Evolutionary conservation across 768 basidiomycete genomes (phyloP).

Genomic region (Collybiopsis luxurians): DNA sequence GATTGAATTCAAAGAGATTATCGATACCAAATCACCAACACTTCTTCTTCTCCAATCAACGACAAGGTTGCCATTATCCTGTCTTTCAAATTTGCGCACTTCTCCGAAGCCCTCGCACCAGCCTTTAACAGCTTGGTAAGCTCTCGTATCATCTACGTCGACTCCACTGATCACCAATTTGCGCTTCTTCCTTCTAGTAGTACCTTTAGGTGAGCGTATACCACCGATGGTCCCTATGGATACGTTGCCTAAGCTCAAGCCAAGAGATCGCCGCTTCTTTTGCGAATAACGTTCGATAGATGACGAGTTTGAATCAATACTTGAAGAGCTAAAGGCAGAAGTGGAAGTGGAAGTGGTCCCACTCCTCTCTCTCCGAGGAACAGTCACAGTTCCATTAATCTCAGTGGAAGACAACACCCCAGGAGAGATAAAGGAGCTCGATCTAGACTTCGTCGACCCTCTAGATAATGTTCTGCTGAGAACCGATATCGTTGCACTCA

Average conservation of each 20-base stretch:
- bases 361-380: neutral
- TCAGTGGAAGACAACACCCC: neutral
- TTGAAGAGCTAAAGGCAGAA: slow-evolving; percentile 3
- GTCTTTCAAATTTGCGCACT: slow-evolving; percentile 25
- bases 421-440: neutral
- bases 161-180: slow-evolving; percentile 32
- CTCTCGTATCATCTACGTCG: slow-evolving; percentile 18
- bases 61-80: slow-evolving; percentile 24
- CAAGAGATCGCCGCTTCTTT: neutral
- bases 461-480: neutral
- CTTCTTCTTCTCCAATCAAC: slow-evolving; percentile 36
- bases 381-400: neutral
- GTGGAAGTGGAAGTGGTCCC: neutral
- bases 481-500: neutral
- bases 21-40: slow-evolving; percentile 33
- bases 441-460: neutral
- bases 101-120: slow-evolving; percentile 39
- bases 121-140: slow-evolving; percentile 26
- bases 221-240: neutral
- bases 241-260: neutral
- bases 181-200: slow-evolving; percentile 18
- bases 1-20: slow-evolving; percentile 2
- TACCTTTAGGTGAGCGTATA: neutral
- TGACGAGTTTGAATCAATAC: neutral
- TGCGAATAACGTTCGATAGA: neutral